Percentiles rank a stretch among this genome's conserved stretches.
These are phyloP conservation scores for Orbilia blumenaviensis DNA, from an alignment of 2,329 filamentous ascomycete genomes.

Conservation along the genomic window DNA sequence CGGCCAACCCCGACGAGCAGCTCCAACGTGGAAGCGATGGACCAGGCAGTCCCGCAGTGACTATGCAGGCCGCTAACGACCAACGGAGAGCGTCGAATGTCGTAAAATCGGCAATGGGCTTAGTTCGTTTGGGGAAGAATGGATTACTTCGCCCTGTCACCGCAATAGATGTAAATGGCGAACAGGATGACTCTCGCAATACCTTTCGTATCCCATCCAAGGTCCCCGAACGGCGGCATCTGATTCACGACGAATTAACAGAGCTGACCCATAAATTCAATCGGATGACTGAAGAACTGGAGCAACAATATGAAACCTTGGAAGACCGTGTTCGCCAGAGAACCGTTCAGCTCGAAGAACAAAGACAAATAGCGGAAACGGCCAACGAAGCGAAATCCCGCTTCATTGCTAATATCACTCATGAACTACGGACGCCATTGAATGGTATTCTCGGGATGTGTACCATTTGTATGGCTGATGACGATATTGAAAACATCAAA, in stretches of 20 bases:
- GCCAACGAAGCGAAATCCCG: slow-evolving; percentile 97
- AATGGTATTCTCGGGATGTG: slow-evolving; percentile 97
- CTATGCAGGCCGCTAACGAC: not conserved
- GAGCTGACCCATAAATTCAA: slow-evolving; percentile 86
- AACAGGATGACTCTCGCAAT: slow-evolving; percentile 61
- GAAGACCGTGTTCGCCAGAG: slow-evolving; percentile 85
- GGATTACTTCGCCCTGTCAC: not conserved
- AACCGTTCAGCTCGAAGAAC: slow-evolving; percentile 84
- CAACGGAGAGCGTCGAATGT: slow-evolving; percentile 21
- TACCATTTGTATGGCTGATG: slow-evolving; percentile 90
- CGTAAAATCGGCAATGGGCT: slow-evolving; percentile 27
- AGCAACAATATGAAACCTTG: slow-evolving; percentile 83
- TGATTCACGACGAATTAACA: slow-evolving; percentile 78
- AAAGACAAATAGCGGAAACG: slow-evolving; percentile 68
- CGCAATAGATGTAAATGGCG: not conserved
- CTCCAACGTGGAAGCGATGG: slow-evolving; percentile 20
- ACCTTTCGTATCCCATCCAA: slow-evolving; percentile 85
- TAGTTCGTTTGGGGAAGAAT: slow-evolving; percentile 15
- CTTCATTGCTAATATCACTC: slow-evolving; percentile 95
- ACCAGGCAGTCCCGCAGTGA: not conserved
- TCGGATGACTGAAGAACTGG: slow-evolving; percentile 89
- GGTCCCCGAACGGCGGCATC: slow-evolving; percentile 77
- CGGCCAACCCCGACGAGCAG: not conserved
- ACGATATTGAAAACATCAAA: slow-evolving; percentile 80
- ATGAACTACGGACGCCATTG: slow-evolving; percentile 89